These are phyloP conservation scores for Penicillium concentricum DNA, from an alignment of 2,329 filamentous ascomycete species.

Conservation along the genomic window DNA sequence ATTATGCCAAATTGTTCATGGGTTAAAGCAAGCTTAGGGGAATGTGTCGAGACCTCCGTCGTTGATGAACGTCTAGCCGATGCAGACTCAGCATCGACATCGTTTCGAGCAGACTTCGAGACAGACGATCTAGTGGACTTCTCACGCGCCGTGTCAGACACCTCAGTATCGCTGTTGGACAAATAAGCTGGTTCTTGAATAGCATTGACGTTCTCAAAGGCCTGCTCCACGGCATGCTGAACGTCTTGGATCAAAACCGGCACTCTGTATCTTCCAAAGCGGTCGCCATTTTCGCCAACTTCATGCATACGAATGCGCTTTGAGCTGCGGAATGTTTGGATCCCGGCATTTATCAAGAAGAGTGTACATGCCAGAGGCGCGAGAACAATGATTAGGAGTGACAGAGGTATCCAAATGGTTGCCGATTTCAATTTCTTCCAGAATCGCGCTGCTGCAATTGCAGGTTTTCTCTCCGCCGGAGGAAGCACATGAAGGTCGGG, in stretches of 20 bases:
- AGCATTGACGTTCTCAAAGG: constrained; percentile 70
- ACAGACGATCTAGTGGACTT: background rate
- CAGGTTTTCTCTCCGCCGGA: constrained; percentile 20
- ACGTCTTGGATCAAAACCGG: constrained; percentile 74
- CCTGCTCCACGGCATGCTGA: constrained; percentile 72
- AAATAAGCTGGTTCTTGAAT: constrained; percentile 71
- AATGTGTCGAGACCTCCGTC: constrained; percentile 21
- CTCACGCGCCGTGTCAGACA: constrained; percentile 33
- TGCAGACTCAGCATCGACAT: background rate
- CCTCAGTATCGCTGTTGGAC: constrained; percentile 32
- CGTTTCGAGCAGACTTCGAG: background rate
- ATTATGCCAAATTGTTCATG: constrained; percentile 84
- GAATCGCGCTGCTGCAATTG: constrained; percentile 30
- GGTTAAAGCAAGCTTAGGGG: constrained; percentile 74
- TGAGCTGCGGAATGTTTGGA: constrained; percentile 74
- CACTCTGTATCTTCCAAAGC: constrained; percentile 69
- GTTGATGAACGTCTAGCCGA: background rate
- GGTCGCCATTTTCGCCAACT: constrained; percentile 64
- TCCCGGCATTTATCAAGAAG: constrained; percentile 71
- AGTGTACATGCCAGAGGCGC: constrained; percentile 69
- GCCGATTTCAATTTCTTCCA: constrained; percentile 37
- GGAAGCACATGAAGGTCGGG: constrained; percentile 33
- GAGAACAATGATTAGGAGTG: constrained; percentile 65
- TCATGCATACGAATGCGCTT: constrained; percentile 76
- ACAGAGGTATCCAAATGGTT: constrained; percentile 60